A percentile compares a stretch with the other conserved stretches of the same genome.
These are phyloP conservation scores for Rhizopogon rudus DNA, from an alignment of 768 basidiomycete genomes.

Conservation along the genomic window DNA sequence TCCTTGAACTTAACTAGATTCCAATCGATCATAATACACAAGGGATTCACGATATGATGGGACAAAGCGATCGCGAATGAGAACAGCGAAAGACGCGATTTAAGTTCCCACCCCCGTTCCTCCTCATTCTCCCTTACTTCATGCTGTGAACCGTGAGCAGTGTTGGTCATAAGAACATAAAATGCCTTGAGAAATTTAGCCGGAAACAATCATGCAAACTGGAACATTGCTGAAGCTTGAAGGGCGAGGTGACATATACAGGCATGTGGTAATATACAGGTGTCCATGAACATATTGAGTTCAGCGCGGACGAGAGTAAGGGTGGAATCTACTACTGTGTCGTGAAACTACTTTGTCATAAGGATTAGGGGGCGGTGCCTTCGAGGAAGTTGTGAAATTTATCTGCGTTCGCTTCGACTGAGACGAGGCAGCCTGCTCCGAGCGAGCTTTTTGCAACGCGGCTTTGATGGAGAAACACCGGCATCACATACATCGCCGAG, in stretches of 20 bases:
- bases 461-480: slow-evolving; percentile 35
- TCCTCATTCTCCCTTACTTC: not conserved
- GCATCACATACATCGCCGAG: not conserved
- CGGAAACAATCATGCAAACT: not conserved
- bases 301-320: slow-evolving; percentile 22
- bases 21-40: no score
- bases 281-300: not conserved
- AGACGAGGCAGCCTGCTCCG: slow-evolving; percentile 51
- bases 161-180: not conserved
- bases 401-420: slow-evolving; percentile 62
- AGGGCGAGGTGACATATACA: not conserved
- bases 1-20: no score
- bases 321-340: slow-evolving; percentile 23
- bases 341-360: slow-evolving; percentile 15
- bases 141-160: not conserved
- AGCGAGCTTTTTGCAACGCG: slow-evolving; percentile 54
- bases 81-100: no score
- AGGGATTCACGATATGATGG: no score
- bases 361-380: slow-evolving; percentile 6
- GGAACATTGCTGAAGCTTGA: not conserved
- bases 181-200: not conserved
- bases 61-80: no score
- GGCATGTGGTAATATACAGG: not conserved
- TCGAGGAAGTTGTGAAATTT: slow-evolving; percentile 44
- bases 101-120: no score